Conservation (phyloP, 2,329 filamentous ascomycete species). For the Trichoderma polysporum region DNA sequence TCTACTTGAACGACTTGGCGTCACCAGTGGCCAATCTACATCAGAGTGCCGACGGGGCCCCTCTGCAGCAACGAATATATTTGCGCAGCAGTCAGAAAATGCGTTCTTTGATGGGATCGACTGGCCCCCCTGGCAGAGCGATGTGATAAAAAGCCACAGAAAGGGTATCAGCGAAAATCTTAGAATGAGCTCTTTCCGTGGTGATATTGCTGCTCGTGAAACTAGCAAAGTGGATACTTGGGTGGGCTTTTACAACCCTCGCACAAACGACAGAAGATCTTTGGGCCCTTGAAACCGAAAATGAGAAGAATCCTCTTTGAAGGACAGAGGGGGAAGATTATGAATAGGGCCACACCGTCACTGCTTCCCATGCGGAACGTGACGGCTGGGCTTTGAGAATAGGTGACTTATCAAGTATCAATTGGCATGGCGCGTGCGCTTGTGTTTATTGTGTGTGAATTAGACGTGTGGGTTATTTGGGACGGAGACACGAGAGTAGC, state of each 20-base stretch:
- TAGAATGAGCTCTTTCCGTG: not conserved
- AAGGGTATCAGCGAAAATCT: conserved; percentile 18
- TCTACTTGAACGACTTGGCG: conserved; percentile 24
- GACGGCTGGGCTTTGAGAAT: not conserved
- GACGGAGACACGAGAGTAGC: conserved; percentile 16
- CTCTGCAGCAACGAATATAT: not conserved
- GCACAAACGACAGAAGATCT: conserved; percentile 1
- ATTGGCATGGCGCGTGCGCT: conserved; percentile 14
- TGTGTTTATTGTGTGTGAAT: conserved; percentile 8
- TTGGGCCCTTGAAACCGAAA: conserved; percentile 10
- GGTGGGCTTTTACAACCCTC: conserved; percentile 22
- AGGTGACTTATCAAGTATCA: not conserved
- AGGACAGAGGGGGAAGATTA: not conserved
- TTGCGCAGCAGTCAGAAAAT: not conserved
- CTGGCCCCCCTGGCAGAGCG: not conserved
- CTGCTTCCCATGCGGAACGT: not conserved
- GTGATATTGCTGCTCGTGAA: not conserved
- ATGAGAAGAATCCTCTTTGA: not conserved
- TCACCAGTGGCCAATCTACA: not conserved
- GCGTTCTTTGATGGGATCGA: no score
- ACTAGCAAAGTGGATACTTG: conserved; percentile 21
- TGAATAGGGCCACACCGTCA: not conserved
- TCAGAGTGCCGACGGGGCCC: not conserved
- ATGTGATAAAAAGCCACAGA: not conserved
- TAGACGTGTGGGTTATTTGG: conserved; percentile 9